Percentiles rank a stretch among this genome's conserved stretches.
phyloP scores from a whole-genome alignment of 257 asterid species.

The Jaltomata sinuosa region DNA sequence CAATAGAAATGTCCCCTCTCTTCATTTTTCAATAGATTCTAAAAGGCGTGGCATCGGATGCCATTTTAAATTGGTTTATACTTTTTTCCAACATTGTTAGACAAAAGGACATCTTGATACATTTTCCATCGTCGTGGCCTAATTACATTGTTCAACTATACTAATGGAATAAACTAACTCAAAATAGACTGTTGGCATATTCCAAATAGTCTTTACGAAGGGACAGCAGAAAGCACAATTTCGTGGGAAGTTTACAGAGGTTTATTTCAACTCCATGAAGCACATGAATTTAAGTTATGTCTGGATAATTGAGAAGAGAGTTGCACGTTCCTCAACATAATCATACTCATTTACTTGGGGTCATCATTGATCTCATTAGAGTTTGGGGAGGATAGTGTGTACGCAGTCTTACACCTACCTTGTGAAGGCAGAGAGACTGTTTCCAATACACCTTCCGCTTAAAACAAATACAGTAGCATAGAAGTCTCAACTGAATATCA shows the following conservation, averaged over 20 bases:
- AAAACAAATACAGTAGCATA: neutral
- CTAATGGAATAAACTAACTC: too few relatives aligned
- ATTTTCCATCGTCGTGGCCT: too few relatives aligned
- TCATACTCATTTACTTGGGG: neutral
- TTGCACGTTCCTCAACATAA: neutral
- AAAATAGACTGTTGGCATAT: neutral
- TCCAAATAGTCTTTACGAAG: neutral
- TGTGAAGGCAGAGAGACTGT: too few relatives aligned
- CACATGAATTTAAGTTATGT: neutral
- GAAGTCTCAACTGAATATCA: neutral
- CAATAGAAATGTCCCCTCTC: too few relatives aligned
- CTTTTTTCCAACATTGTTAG: neutral
- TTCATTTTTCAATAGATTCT: too few relatives aligned
- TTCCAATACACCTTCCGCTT: too few relatives aligned
- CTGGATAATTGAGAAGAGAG: neutral
- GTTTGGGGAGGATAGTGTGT: too few relatives aligned
- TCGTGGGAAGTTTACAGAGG: neutral
- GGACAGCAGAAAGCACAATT: neutral
- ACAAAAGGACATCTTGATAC: constrained; percentile 2
- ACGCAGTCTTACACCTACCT: too few relatives aligned
- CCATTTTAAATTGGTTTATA: too few relatives aligned
- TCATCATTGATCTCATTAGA: neutral
- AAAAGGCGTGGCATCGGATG: too few relatives aligned
- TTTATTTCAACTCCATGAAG: neutral
- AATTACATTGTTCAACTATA: neutral